Conservation (phyloP, 2,329 filamentous ascomycete species). For the Thelonectria blattea region DNA sequence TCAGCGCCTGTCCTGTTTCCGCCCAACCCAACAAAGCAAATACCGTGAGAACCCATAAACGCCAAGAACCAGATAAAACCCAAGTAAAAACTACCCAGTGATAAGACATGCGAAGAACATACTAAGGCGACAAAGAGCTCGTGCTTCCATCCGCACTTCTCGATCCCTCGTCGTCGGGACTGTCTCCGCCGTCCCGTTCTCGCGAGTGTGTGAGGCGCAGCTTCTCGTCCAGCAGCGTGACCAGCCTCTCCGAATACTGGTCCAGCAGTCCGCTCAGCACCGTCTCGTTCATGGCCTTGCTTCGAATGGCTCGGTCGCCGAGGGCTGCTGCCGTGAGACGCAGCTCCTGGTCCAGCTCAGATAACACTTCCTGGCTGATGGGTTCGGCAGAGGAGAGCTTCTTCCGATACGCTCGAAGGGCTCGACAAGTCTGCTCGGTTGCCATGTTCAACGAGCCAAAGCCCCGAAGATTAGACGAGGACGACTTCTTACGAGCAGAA, state of each 20-base stretch:
- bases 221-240: slow-evolving; percentile 75
- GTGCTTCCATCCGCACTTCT: slow-evolving; percentile 44
- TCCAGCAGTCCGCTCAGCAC: slow-evolving; percentile 70
- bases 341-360: slow-evolving; percentile 69
- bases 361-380: slow-evolving; percentile 63
- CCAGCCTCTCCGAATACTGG: slow-evolving; percentile 75
- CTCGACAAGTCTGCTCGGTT: slow-evolving; percentile 69
- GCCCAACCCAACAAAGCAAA: slow-evolving; percentile 25
- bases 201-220: slow-evolving; percentile 56
- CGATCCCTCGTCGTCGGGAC: slow-evolving; percentile 39
- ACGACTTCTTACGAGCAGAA: slow-evolving; percentile 56
- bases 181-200: slow-evolving; percentile 40
- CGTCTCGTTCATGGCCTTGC: slow-evolving; percentile 61
- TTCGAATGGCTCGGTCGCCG: slow-evolving; percentile 61
- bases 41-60: slow-evolving; percentile 26
- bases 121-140: slow-evolving; percentile 44
- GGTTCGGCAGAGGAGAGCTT: slow-evolving; percentile 64
- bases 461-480: slow-evolving; percentile 52
- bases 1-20: slow-evolving; percentile 23
- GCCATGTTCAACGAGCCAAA: slow-evolving; percentile 66
- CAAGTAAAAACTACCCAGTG: slow-evolving; percentile 23
- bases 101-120: slow-evolving; percentile 31
- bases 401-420: slow-evolving; percentile 66
- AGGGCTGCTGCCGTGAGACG: slow-evolving; percentile 67
- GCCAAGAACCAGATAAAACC: slow-evolving; percentile 23